These are phyloP conservation scores for Volvox africanus DNA, from an alignment of 139 green algal genomes.

Conservation along the genomic window DNA sequence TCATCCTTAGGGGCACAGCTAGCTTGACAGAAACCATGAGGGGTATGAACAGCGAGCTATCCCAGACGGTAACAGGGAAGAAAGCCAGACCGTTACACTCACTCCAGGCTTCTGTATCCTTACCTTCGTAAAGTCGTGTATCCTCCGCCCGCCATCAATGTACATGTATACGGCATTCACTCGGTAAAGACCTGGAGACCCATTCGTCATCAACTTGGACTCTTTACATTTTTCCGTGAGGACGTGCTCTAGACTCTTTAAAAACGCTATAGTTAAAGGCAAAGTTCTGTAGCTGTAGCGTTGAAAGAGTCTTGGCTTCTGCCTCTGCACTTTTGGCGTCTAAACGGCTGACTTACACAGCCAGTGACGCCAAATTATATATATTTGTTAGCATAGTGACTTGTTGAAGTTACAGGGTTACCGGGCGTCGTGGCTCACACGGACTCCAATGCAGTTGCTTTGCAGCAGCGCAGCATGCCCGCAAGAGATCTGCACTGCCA, in stretches of 20 bases:
- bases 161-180: background rate
- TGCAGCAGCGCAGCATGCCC: constrained; percentile 38
- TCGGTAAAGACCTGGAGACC: background rate
- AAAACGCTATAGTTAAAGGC: background rate
- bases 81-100: too few relatives aligned
- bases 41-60: too few relatives aligned
- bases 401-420: background rate
- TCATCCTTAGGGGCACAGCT: too few relatives aligned
- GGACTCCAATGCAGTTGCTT: constrained; percentile 36
- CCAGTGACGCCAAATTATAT: background rate
- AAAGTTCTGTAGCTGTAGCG: background rate
- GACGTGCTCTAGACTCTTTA: background rate
- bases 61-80: too few relatives aligned
- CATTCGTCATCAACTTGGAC: background rate
- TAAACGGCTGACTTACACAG: background rate
- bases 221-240: background rate
- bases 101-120: too few relatives aligned
- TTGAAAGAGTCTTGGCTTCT: background rate
- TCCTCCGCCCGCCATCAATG: background rate
- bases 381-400: background rate
- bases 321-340: background rate
- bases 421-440: background rate
- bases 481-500: background rate
- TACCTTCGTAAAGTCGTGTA: too few relatives aligned
- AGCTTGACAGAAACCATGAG: too few relatives aligned